Percentiles rank a stretch among this genome's conserved stretches.
phyloP scores from a whole-genome alignment of 2,329 filamentous ascomycete species.

The Arthrobotrys musiformis region DNA sequence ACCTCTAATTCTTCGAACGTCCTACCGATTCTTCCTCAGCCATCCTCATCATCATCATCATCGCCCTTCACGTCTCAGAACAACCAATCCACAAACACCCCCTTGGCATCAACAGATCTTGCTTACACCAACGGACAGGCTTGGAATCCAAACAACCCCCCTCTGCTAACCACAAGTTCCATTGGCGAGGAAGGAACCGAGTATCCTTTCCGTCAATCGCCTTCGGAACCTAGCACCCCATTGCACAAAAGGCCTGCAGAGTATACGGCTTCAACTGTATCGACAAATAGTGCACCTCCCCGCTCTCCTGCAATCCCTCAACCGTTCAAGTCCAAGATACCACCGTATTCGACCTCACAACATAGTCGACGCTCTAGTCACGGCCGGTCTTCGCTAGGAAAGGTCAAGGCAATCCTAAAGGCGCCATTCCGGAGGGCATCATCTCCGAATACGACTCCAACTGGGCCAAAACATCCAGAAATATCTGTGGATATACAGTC shows the following conservation, averaged over 20 bases:
- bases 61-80: conserved; percentile 25
- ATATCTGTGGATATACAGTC: conserved; percentile 9
- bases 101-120: conserved; percentile 22
- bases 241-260: conserved; percentile 24
- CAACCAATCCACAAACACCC: conserved; percentile 26
- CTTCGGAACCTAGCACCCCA: conserved; percentile 46
- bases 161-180: conserved; percentile 27
- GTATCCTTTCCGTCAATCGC: conserved; percentile 43
- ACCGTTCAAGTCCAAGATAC: conserved; percentile 18
- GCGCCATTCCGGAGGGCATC: conserved; percentile 24
- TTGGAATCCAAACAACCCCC: conserved; percentile 32
- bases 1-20: conserved; percentile 4
- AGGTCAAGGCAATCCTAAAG: conserved; percentile 32
- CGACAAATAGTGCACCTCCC: conserved; percentile 44
- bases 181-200: conserved; percentile 37
- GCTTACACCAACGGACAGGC: conserved; percentile 18
- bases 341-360: conserved; percentile 31
- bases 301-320: conserved; percentile 22
- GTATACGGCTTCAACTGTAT: conserved; percentile 42
- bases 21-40: conserved; percentile 16
- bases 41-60: conserved; percentile 19
- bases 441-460: conserved; percentile 28
- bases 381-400: conserved; percentile 35
- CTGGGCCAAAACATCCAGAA: conserved; percentile 9
- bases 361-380: conserved; percentile 37